These are phyloP conservation scores for Lasiosphaeria miniovina DNA, from an alignment of 495 filamentous ascomycete species.

Conservation along the genomic window DNA sequence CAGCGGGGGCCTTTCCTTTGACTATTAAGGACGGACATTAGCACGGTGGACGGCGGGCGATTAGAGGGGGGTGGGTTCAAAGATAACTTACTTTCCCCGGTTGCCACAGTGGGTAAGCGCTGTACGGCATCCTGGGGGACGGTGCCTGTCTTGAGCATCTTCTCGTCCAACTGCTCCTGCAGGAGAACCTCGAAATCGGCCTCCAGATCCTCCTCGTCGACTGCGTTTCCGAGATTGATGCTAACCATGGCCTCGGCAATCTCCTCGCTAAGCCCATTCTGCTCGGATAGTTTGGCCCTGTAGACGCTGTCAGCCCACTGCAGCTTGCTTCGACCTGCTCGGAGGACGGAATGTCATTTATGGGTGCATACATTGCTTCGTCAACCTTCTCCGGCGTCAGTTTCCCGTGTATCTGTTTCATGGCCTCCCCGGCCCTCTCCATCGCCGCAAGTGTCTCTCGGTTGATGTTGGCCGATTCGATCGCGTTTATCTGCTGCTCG, in stretches of 20 bases:
- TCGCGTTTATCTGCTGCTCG: slow-evolving; percentile 92
- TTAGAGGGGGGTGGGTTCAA: not conserved
- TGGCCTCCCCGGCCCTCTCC: slow-evolving; percentile 82
- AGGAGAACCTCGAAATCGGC: slow-evolving; percentile 73
- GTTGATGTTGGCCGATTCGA: slow-evolving; percentile 98
- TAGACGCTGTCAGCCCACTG: slow-evolving; percentile 24
- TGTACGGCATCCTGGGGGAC: slow-evolving; percentile 67
- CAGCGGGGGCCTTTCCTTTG: slow-evolving; percentile 55
- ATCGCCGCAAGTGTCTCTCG: slow-evolving; percentile 92
- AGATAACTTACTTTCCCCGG: slow-evolving; percentile 68
- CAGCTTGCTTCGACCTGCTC: not conserved
- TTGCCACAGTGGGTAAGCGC: slow-evolving; percentile 67
- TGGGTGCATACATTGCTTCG: slow-evolving; percentile 68
- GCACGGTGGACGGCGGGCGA: slow-evolving; percentile 5
- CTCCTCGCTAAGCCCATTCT: slow-evolving; percentile 88
- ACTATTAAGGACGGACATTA: slow-evolving; percentile 39
- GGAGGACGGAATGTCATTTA: slow-evolving; percentile 39
- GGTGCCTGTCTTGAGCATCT: slow-evolving; percentile 86
- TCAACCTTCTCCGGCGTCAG: slow-evolving; percentile 93
- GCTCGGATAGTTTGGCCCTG: slow-evolving; percentile 91
- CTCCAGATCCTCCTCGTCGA: slow-evolving; percentile 86
- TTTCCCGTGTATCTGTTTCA: slow-evolving; percentile 87
- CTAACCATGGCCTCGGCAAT: slow-evolving; percentile 80
- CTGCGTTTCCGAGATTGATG: slow-evolving; percentile 62
- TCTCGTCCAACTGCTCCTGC: slow-evolving; percentile 84